phyloP scores from a whole-genome alignment of 2,329 filamentous ascomycete genomes.

The Leptographium galeiforme region DNA sequence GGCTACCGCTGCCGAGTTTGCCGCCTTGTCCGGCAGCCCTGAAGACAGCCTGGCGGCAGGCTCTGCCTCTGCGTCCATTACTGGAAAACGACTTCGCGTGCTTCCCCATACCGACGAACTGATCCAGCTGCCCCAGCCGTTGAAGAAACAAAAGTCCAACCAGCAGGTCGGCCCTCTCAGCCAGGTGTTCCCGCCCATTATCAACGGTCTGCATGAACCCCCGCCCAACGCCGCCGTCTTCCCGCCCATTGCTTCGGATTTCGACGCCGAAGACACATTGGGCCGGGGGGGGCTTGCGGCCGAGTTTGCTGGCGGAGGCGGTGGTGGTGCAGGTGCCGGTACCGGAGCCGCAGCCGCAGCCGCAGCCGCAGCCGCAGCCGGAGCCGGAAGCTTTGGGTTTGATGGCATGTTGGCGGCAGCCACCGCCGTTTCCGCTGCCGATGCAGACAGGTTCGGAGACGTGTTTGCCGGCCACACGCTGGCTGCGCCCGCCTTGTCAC shows the following conservation, averaged over 20 bases:
- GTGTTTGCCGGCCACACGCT: background rate
- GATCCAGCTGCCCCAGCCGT: slow-evolving; percentile 48
- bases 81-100: slow-evolving; percentile 9
- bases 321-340: background rate
- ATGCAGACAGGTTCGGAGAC: slow-evolving; percentile 13
- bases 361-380: too few species aligned
- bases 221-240: slow-evolving; percentile 49
- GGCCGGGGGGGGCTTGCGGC: slow-evolving; percentile 26
- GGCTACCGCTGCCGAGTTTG: background rate
- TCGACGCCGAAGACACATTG: slow-evolving; percentile 32
- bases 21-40: slow-evolving; percentile 13
- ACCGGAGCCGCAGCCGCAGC: too few species aligned
- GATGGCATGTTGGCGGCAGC: slow-evolving; percentile 9
- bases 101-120: slow-evolving; percentile 43
- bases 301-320: slow-evolving; percentile 21
- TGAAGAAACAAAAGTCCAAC: slow-evolving; percentile 49
- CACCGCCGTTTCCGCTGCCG: slow-evolving; percentile 8
- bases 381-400: background rate
- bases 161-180: slow-evolving; percentile 25
- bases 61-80: slow-evolving; percentile 1
- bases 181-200: slow-evolving; percentile 46
- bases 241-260: slow-evolving; percentile 47
- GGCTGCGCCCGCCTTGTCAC: background rate
- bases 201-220: slow-evolving; percentile 49
- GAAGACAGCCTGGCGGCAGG: slow-evolving; percentile 22